Base-by-base conservation (phyloP, 805 yeast species). In the Ogataea zsoltii region DNA sequence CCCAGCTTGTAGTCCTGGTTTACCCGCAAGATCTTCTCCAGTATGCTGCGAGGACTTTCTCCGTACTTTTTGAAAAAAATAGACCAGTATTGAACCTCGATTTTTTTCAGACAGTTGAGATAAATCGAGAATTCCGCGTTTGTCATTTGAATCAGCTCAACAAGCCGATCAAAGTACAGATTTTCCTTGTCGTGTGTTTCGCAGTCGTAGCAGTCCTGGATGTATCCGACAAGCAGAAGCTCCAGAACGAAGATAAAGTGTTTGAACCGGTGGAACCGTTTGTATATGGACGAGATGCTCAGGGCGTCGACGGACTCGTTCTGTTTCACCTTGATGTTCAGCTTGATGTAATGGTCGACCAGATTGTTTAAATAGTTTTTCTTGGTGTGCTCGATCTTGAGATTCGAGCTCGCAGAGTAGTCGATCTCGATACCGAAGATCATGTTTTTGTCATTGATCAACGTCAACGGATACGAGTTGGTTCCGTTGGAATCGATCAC, bases 21-120 rank as follows among this genome's bases (percentile, higher is more conserved):
- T 15, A 65, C 60, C 7, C 67, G 64, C 35, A 62, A 55, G 13
- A 77, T 65, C 23, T 71, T 57, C 30, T 71, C 61, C 38, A 70
- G 62, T 71, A 76, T 70, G 17, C 67, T 66, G 13, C 75, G 64
- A 2, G 83, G 83, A 0, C 73, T 68, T 28, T 69, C 66, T 3
- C 66, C 57, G 18, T 74, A 57, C 18, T 69, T 63, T 3, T 58
- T 51, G 54, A 79, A 79, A 45, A 77, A 77, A n/a, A 57, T 60
- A 4, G 62, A 41, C 84, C 84, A 79, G 50, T 72, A 72, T 23
- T 68, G 71, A 25, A 71, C 70, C 57, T 79, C 84, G 18, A 78
- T 76, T 47, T 79, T 79, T 45, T 81, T 67, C 50, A 79, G 65
- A 57, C 81, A 75, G 48, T 75, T 77, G 37, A 78, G 67, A 43